Base-by-base conservation (phyloP, 768 basidiomycete genomes). In the Russula compacta region DNA sequence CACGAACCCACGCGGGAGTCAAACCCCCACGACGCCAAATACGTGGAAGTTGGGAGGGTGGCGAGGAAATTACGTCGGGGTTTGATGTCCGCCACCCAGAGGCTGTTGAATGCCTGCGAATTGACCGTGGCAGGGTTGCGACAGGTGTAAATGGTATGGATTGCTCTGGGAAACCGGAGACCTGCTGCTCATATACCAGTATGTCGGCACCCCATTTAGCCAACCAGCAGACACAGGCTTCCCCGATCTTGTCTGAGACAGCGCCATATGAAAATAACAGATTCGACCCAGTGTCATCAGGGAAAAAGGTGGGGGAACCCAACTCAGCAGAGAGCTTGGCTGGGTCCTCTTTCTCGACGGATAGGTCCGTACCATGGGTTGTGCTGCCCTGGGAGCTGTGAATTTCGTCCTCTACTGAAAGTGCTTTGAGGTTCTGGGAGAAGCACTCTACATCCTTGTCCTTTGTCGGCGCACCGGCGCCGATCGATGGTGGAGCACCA, bases 221-320 rank as follows among this genome's bases (percentile, higher is more conserved):
- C 17, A 97, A 76, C 92, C 93, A 98, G 71, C 88, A 91, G 2
- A 82, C 81, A 66, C 87, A 86, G 0, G 91, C 87, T 72, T 95
- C 92, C 12, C 94, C 94, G 58, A 97, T 90, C 75, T 92, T 95
- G 73, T 92, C 84, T 0, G 89, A 89, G 10, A 93, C 78, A n/a
- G 83, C 79, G n/a, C 93, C 94, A 68, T 97, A 95, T 69, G 84
- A 80, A 67, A 84, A 88, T 39, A 74, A 75, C 2, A 79, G 77
- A 14, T 68, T 68, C 6, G 59, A 57, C 2, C 59, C 63, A 6
- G 49, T 59, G 8, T 64, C 65, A 33, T 69, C 58, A 14, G 63
- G 58, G n/a, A 71, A 69, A n/a, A 72, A 66, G 46, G 67, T 70
- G 4, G 69, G 67, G 46, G 67, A 64, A 35, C 58, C 60, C 2